These are phyloP conservation scores for Penicillium polonicum DNA, from an alignment of 2,329 filamentous ascomycete genomes.

Conservation along the genomic window DNA sequence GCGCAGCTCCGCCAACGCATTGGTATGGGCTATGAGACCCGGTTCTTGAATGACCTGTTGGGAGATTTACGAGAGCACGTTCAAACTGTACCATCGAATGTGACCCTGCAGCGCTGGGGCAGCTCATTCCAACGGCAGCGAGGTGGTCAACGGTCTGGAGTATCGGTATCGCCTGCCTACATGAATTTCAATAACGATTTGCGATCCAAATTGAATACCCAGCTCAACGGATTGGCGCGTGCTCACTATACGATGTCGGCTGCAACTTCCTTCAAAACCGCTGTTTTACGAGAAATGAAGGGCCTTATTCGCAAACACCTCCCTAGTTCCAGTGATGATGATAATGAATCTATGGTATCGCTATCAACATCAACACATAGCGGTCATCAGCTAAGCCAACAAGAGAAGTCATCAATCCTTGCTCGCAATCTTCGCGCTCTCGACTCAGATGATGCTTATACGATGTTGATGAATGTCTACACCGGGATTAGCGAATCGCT, in stretches of 20 bases:
- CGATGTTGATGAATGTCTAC: slow-evolving; percentile 78
- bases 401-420: slow-evolving; percentile 85
- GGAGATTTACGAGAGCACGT: slow-evolving; percentile 79
- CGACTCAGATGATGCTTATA: slow-evolving; percentile 80
- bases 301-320: slow-evolving; percentile 78
- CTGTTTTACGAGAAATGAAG: slow-evolving; percentile 81
- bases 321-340: slow-evolving; percentile 90
- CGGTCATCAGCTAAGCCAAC: slow-evolving; percentile 68
- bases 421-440: slow-evolving; percentile 84
- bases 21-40: slow-evolving; percentile 79
- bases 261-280: slow-evolving; percentile 79
- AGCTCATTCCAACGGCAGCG: slow-evolving; percentile 70
- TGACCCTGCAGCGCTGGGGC: slow-evolving; percentile 83
- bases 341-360: slow-evolving; percentile 85
- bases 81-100: slow-evolving; percentile 65
- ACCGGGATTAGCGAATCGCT: slow-evolving; percentile 84
- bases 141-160: slow-evolving; percentile 64
- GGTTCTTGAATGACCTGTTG: slow-evolving; percentile 75
- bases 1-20: slow-evolving; percentile 73
- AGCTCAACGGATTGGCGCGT: slow-evolving; percentile 75
- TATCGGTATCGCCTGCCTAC: slow-evolving; percentile 74
- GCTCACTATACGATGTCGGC: slow-evolving; percentile 78
- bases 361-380: slow-evolving; percentile 80
- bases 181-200: slow-evolving; percentile 69
- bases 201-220: slow-evolving; percentile 66